Conservation (phyloP, 352 stramenopile species). For the Globisporangium canariense region DNA sequence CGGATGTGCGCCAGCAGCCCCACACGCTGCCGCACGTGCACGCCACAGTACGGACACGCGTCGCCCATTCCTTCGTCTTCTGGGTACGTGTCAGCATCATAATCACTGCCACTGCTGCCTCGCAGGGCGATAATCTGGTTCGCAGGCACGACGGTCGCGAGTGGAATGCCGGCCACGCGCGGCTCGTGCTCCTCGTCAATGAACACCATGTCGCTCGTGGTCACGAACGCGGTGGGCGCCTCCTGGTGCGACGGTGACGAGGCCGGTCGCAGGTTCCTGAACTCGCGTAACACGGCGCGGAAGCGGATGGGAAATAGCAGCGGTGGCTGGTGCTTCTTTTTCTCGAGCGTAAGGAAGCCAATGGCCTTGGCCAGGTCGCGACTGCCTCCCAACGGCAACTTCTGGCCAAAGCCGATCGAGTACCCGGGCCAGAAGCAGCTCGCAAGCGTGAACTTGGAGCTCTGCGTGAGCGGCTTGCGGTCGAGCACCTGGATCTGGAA, state of each 20-base stretch:
- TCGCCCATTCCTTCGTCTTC: conserved; percentile 37
- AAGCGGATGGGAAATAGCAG: conserved; percentile 64
- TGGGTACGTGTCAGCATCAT: neutral
- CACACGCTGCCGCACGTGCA: conserved; percentile 33
- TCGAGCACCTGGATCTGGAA: conserved; percentile 59
- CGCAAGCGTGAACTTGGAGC: conserved; percentile 56
- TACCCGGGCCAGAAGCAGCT: conserved; percentile 56
- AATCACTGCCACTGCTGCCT: neutral
- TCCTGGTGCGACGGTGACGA: conserved; percentile 15
- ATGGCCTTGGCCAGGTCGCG: conserved; percentile 51
- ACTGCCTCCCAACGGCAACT: conserved; percentile 41
- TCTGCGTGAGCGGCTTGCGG: conserved; percentile 39
- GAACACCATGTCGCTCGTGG: conserved; percentile 47
- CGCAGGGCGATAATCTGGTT: neutral
- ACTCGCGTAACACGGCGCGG: conserved; percentile 34
- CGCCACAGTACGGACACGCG: conserved; percentile 50
- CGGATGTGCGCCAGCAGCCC: conserved; percentile 51
- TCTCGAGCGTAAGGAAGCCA: conserved; percentile 62
- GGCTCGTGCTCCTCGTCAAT: conserved; percentile 45
- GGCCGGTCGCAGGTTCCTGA: conserved; percentile 27
- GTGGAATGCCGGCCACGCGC: conserved; percentile 29
- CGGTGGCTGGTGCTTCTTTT: conserved; percentile 55
- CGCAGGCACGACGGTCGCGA: conserved; percentile 24
- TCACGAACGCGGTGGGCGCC: conserved; percentile 41
- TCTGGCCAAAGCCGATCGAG: conserved; percentile 54